Evolutionary conservation across 1,284 basidiomycete species (phyloP).

Genomic region (Pseudozyma sp.): DNA sequence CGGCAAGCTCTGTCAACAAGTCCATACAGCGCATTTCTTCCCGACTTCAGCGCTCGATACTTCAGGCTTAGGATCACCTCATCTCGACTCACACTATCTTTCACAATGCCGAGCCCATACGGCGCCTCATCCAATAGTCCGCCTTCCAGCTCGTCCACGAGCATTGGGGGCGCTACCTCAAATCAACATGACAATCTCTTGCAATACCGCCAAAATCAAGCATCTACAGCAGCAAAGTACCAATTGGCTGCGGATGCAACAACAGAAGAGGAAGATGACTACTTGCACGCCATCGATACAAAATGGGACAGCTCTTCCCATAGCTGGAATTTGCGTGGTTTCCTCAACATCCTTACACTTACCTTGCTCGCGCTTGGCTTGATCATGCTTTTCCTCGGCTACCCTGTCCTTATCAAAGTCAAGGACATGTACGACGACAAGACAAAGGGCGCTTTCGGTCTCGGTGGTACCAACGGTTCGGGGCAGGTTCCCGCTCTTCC

Average conservation of each 20-base stretch:
- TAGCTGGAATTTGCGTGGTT: conserved; percentile 52
- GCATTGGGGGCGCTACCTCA: conserved; percentile 24
- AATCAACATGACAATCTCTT: conserved; percentile 25
- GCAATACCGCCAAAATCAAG: conserved; percentile 4
- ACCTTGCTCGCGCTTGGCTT: conserved; percentile 52
- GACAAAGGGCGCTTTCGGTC: conserved; percentile 71
- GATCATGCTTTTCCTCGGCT: conserved; percentile 66
- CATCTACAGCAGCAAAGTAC: conserved; percentile 20
- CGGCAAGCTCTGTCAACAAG: no score
- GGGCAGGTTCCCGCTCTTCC: conserved; percentile 60
- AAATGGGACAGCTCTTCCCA: conserved; percentile 54
- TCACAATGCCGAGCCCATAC: conserved; percentile 30
- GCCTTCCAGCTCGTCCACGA: conserved; percentile 35
- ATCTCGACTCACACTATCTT: no score
- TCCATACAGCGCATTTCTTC: no score
- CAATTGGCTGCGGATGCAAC: conserved; percentile 21
- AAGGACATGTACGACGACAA: conserved; percentile 42
- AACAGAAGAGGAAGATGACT: conserved; percentile 60
- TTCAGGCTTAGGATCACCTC: not conserved
- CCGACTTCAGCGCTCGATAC: no score
- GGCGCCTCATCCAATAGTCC: conserved; percentile 30
- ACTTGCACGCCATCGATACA: conserved; percentile 53
- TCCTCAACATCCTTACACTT: conserved; percentile 61
- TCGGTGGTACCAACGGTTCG: conserved; percentile 75
- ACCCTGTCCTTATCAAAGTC: conserved; percentile 63